Evolutionary conservation across 169 alveolate genomes (phyloP).

Genomic region (Plasmodium yoelii): DNA sequence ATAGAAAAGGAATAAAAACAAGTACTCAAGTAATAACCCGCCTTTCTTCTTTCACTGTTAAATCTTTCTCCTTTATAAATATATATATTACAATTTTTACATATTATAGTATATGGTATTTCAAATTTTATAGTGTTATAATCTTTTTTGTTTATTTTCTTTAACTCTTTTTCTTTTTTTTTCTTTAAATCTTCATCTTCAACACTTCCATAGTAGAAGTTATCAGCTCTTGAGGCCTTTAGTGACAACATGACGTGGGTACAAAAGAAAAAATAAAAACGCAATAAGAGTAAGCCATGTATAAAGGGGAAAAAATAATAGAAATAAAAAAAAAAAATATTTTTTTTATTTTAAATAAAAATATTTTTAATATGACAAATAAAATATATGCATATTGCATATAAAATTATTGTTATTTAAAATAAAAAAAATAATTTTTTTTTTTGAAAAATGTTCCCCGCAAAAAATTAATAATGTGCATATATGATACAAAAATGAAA

Average conservation of each 20-base stretch:
- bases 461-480: too few relatives aligned
- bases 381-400: too few relatives aligned
- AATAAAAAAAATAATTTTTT: too few relatives aligned
- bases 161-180: conserved; percentile 75
- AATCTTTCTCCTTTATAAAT: conserved; percentile 90
- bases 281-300: background rate
- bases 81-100: conserved; percentile 79
- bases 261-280: background rate
- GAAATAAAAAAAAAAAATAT: background rate
- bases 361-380: too few relatives aligned
- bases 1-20: conserved; percentile 85
- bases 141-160: conserved; percentile 33
- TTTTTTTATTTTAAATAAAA: too few relatives aligned
- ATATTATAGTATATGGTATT: conserved; percentile 87
- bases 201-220: conserved; percentile 84
- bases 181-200: conserved; percentile 74
- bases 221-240: conserved; percentile 87
- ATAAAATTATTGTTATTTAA: too few relatives aligned
- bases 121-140: conserved; percentile 81
- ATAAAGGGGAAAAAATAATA: background rate
- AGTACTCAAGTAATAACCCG: conserved; percentile 85
- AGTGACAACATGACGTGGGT: conserved; percentile 78
- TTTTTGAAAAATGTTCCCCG: too few relatives aligned
- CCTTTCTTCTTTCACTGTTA: conserved; percentile 85
- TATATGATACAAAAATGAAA: too few relatives aligned